phyloP scores from a whole-genome alignment of 2,329 filamentous ascomycete genomes.

The Colletotrichum abscissum region DNA sequence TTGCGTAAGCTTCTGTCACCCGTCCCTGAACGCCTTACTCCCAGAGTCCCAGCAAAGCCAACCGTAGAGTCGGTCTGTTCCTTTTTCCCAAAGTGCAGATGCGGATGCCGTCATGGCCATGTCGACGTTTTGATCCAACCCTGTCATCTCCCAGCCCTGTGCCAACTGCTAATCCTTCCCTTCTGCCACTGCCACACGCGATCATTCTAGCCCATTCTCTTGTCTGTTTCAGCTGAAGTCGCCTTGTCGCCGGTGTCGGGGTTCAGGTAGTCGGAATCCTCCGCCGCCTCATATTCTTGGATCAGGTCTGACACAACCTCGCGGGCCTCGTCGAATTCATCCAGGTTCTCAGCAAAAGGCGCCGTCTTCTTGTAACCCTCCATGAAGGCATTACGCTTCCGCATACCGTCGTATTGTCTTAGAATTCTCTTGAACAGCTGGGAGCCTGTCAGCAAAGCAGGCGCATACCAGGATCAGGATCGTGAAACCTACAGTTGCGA shows the following conservation, averaged over 20 bases:
- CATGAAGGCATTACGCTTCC: conserved; percentile 96
- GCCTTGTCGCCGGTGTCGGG: conserved; percentile 70
- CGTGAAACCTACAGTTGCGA: conserved; percentile 76
- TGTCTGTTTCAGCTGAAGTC: conserved; percentile 65
- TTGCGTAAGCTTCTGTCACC: conserved; percentile 17
- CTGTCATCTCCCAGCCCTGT: neutral
- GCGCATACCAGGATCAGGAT: neutral
- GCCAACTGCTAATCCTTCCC: neutral
- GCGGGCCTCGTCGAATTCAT: conserved; percentile 94
- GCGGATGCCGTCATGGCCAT: conserved; percentile 10
- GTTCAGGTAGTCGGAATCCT: conserved; percentile 89
- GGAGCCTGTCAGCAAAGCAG: conserved; percentile 3
- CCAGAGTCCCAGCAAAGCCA: conserved; percentile 24
- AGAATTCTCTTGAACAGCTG: conserved; percentile 93
- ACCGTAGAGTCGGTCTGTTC: conserved; percentile 10
- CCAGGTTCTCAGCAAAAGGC: conserved; percentile 89
- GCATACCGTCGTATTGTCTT: conserved; percentile 90
- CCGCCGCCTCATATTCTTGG: conserved; percentile 94
- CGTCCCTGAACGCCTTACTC: conserved; percentile 31
- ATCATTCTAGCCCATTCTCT: conserved; percentile 53
- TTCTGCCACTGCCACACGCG: neutral
- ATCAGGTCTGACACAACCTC: conserved; percentile 93
- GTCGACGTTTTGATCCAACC: conserved; percentile 16
- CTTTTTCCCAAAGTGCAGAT: conserved; percentile 17
- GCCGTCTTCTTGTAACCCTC: conserved; percentile 97